Conservation (phyloP, 306 rosid genomes). For the Senna tora region DNA sequence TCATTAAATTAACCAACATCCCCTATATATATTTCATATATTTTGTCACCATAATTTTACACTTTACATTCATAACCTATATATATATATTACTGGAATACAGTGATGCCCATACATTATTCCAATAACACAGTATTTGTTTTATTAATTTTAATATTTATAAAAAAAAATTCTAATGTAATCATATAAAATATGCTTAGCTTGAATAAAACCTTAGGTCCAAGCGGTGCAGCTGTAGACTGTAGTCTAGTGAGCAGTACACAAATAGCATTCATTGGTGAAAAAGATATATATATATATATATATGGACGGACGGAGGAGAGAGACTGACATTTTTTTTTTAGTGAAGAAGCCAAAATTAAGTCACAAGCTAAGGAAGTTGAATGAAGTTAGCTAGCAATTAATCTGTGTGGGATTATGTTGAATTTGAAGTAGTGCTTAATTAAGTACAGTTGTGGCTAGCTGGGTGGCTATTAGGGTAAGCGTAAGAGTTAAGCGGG, state of each 20-base stretch:
- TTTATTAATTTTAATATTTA: background rate
- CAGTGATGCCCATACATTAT: too few relatives aligned
- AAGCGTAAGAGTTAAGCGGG: background rate
- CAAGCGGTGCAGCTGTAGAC: background rate
- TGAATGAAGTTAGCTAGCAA: too few relatives aligned
- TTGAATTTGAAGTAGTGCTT: too few relatives aligned
- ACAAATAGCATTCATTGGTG: background rate
- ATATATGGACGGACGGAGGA: background rate
- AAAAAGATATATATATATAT: background rate
- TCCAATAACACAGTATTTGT: background rate
- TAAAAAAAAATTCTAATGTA: too few relatives aligned
- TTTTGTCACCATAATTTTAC: background rate
- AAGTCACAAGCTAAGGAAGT: background rate
- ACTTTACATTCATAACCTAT: too few relatives aligned
- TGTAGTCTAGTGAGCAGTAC: too few relatives aligned
- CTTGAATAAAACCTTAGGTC: background rate
- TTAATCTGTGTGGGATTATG: constrained; percentile 1
- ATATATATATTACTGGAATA: background rate
- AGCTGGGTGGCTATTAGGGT: background rate
- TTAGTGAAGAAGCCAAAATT: background rate
- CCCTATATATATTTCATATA: background rate
- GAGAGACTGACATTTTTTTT: background rate
- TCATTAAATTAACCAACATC: background rate
- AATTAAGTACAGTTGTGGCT: too few relatives aligned
- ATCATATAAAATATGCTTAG: too few relatives aligned